Evolutionary conservation across 2,329 filamentous ascomycete species (phyloP).

Genomic region (Fusarium vanettenii): DNA sequence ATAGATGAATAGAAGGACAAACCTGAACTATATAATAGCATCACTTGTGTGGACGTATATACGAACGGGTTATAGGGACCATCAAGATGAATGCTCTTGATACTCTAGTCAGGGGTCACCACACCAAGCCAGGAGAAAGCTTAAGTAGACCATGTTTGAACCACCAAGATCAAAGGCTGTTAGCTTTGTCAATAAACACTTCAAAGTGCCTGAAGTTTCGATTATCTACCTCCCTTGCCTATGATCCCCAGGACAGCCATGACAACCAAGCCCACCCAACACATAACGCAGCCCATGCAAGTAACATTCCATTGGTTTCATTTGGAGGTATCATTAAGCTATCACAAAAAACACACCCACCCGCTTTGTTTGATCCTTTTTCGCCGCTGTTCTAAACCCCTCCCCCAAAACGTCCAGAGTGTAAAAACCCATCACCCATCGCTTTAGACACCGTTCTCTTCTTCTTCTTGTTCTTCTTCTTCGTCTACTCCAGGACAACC

Average conservation of each 20-base stretch:
- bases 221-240: not conserved
- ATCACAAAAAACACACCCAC: slow-evolving; percentile 40
- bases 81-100: not conserved
- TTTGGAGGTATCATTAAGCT: slow-evolving; percentile 49
- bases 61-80: not conserved
- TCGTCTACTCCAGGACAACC: slow-evolving; percentile 38
- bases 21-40: not conserved
- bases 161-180: not conserved
- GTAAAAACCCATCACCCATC: slow-evolving; percentile 17
- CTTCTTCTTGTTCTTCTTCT: not conserved
- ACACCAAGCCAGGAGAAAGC: not conserved
- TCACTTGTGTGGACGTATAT: not conserved
- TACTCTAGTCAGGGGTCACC: not conserved
- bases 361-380: slow-evolving; percentile 36
- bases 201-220: not conserved
- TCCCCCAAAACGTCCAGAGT: slow-evolving; percentile 23
- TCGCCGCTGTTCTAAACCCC: slow-evolving; percentile 32
- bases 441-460: slow-evolving; percentile 1
- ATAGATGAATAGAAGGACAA: slow-evolving; percentile 14
- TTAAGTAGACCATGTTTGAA: not conserved
- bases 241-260: not conserved
- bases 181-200: not conserved
- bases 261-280: not conserved
- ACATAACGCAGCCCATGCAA: not conserved
- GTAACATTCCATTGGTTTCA: slow-evolving; percentile 35